Conservation (phyloP, 1,284 basidiomycete species). For the Porogramme epimiltina region DNA sequence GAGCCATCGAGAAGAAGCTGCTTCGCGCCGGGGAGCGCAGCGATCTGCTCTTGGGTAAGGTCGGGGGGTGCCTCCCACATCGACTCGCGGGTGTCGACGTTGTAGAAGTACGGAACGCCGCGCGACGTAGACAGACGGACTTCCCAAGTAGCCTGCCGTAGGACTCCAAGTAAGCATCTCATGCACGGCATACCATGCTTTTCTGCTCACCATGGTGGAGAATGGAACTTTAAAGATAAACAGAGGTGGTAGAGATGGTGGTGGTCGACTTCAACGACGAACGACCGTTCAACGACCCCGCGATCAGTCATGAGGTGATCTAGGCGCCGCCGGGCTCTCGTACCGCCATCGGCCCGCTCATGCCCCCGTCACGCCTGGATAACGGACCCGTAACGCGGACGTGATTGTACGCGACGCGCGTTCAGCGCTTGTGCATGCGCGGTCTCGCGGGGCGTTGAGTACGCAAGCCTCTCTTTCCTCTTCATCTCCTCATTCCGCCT, state of each 20-base stretch:
- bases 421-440: conserved; percentile 20
- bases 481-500: background rate
- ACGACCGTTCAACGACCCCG: background rate
- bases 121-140: conserved; percentile 83
- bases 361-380: background rate
- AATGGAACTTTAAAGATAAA: background rate
- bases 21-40: conserved; percentile 70
- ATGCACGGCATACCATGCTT: background rate
- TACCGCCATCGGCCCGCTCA: too few species aligned
- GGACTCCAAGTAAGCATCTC: background rate
- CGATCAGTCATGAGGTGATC: background rate
- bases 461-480: conserved; percentile 15
- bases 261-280: background rate
- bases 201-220: background rate
- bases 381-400: background rate
- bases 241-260: background rate
- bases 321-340: background rate
- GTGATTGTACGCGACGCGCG: conserved; percentile 28
- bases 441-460: conserved; percentile 5
- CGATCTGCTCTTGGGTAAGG: conserved; percentile 65
- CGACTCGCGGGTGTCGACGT: conserved; percentile 70
- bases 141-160: conserved; percentile 58
- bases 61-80: conserved; percentile 82
- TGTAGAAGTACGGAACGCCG: conserved; percentile 89
- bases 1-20: conserved; percentile 42